Conservation (phyloP, 169 alveolate genomes). For the Amoebophrya sp. region DNA sequence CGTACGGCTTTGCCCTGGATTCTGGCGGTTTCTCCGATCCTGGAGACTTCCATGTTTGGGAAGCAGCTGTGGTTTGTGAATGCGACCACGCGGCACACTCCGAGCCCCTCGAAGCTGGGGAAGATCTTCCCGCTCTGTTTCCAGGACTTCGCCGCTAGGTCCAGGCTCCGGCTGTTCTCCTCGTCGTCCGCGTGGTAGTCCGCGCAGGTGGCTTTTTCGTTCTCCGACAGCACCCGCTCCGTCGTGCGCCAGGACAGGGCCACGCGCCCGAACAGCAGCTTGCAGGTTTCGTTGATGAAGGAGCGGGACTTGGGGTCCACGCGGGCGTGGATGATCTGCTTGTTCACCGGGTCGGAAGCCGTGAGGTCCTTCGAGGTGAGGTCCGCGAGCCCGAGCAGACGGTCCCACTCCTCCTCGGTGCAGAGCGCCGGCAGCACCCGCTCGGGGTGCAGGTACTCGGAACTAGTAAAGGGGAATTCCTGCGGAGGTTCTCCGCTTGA, state of each 20-base stretch:
- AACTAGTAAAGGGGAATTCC: too few species aligned
- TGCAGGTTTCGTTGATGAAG: not conserved
- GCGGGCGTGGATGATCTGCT: not conserved
- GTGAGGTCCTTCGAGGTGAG: not conserved
- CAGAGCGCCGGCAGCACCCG: not conserved
- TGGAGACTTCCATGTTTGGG: not conserved
- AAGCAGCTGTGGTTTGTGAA: not conserved
- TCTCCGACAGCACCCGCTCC: not conserved
- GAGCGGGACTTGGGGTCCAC: not conserved
- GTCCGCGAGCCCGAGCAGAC: not conserved
- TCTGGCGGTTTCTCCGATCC: not conserved
- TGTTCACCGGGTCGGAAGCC: not conserved
- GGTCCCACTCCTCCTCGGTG: not conserved
- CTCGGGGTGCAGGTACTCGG: not conserved
- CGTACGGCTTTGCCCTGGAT: not conserved
- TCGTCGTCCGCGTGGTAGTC: not conserved
- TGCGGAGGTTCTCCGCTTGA: too few species aligned
- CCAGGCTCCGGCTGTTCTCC: not conserved
- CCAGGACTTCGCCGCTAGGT: not conserved
- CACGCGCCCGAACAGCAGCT: not conserved
- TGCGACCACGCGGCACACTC: not conserved
- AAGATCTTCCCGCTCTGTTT: not conserved
- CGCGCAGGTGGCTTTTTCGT: not conserved
- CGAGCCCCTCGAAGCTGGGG: not conserved
- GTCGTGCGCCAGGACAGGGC: not conserved